Percentiles rank a stretch among this genome's conserved stretches.
phyloP scores from a whole-genome alignment of 2,329 filamentous ascomycete genomes.

The Ambrosiella cleistominuta region DNA sequence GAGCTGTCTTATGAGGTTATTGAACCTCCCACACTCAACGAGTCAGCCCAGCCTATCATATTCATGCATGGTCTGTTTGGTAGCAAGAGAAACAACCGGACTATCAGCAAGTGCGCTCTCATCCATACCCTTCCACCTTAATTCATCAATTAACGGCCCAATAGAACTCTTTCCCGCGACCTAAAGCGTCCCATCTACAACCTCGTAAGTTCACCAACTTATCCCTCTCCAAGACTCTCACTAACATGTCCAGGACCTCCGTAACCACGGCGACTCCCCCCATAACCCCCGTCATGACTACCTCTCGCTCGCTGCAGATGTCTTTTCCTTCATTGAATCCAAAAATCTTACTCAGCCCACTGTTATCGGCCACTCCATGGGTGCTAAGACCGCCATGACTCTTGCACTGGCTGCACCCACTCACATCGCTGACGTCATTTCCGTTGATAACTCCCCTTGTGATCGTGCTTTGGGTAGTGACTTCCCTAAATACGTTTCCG shows the following conservation, averaged over 20 bases:
- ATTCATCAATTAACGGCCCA: neutral
- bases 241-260: slow-evolving; percentile 45
- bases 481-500: slow-evolving; percentile 66
- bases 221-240: neutral
- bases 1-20: slow-evolving; percentile 49
- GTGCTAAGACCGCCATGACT: slow-evolving; percentile 83
- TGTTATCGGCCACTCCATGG: slow-evolving; percentile 91
- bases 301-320: slow-evolving; percentile 61
- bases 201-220: slow-evolving; percentile 36
- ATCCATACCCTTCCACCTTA: neutral
- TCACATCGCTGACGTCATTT: slow-evolving; percentile 51
- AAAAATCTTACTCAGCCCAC: slow-evolving; percentile 54
- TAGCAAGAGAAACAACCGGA: slow-evolving; percentile 87
- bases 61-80: slow-evolving; percentile 90
- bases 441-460: slow-evolving; percentile 84
- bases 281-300: slow-evolving; percentile 67
- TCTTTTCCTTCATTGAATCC: slow-evolving; percentile 57
- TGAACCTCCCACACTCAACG: slow-evolving; percentile 29
- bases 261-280: slow-evolving; percentile 85
- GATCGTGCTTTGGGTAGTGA: slow-evolving; percentile 57
- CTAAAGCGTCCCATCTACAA: slow-evolving; percentile 67
- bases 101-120: slow-evolving; percentile 69
- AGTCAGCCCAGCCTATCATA: slow-evolving; percentile 46
- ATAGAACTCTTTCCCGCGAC: slow-evolving; percentile 62
- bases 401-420: slow-evolving; percentile 56